These are phyloP conservation scores for Cadophora gregata DNA, from an alignment of 2,329 filamentous ascomycete species.

Conservation along the genomic window DNA sequence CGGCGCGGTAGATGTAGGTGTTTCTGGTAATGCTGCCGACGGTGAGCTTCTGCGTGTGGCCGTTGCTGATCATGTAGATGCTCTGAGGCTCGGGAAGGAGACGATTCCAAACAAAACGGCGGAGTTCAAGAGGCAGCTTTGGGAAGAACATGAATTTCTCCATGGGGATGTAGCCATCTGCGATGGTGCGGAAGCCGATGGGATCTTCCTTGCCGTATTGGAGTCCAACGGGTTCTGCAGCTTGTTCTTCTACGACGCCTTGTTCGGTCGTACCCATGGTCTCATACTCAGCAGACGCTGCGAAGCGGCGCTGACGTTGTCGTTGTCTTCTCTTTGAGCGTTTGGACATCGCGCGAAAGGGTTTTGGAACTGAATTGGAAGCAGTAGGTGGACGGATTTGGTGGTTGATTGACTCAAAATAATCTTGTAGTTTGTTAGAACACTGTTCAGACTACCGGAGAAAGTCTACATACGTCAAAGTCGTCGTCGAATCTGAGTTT, in stretches of 20 bases:
- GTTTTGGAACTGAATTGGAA: not conserved
- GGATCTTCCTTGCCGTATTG: conserved; percentile 13
- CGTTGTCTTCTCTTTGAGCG: conserved; percentile 5
- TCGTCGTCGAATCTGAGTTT: not conserved
- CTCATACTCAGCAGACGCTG: not conserved
- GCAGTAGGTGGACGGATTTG: not conserved
- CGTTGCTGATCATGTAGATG: conserved; percentile 13
- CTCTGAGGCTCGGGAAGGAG: conserved; percentile 15
- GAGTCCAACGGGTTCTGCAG: not conserved
- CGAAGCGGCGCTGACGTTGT: not conserved
- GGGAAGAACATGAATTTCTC: not conserved
- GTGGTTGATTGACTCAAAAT: not conserved
- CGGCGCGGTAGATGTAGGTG: not conserved
- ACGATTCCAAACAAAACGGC: conserved; percentile 2
- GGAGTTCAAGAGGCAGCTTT: conserved; percentile 10
- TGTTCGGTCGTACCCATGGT: not conserved
- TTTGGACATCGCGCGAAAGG: not conserved
- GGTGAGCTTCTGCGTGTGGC: not conserved
- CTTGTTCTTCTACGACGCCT: not conserved
- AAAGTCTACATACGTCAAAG: not conserved
- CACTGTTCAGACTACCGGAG: too few relatives aligned
- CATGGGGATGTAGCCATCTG: conserved; percentile 6
- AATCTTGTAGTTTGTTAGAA: not conserved
- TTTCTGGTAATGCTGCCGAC: not conserved
- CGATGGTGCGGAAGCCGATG: conserved; percentile 9